Evolutionary conservation across 345 rosid genomes (phyloP).

Genomic region (Eucalyptus pauciflora): DNA sequence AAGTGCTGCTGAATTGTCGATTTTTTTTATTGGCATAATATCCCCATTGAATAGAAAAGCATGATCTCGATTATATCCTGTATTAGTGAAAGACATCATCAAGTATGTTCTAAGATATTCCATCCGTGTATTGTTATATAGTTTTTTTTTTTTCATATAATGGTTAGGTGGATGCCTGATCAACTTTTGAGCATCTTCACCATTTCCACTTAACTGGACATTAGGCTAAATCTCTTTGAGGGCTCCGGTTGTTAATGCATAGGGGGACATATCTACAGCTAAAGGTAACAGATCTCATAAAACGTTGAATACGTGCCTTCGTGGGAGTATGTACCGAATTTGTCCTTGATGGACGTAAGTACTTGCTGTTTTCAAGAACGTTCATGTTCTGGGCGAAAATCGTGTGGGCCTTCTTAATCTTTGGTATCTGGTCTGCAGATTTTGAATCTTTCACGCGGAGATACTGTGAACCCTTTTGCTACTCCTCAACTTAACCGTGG

Average conservation of each 20-base stretch:
- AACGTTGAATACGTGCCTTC: no score
- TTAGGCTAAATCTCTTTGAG: neutral
- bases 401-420: neutral
- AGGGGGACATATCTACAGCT: neutral
- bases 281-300: neutral
- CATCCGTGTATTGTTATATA: neutral
- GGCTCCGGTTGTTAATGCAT: neutral
- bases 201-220: neutral
- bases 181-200: neutral
- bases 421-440: neutral
- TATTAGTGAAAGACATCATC: neutral
- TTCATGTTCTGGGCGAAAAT: neutral
- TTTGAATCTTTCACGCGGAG: neutral
- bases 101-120: neutral
- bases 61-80: no score
- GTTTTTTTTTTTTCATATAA: no score
- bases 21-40: no score
- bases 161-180: neutral
- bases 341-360: neutral
- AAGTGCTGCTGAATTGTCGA: no score
- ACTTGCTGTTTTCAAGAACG: neutral
- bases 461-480: neutral
- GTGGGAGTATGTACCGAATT: neutral
- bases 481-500: neutral
- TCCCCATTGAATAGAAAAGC: no score